A percentile compares a stretch with the other conserved stretches of the same genome.
Conservation (phyloP, 1,139 yeast species). For the Sugiyamaella paludigena region DNA sequence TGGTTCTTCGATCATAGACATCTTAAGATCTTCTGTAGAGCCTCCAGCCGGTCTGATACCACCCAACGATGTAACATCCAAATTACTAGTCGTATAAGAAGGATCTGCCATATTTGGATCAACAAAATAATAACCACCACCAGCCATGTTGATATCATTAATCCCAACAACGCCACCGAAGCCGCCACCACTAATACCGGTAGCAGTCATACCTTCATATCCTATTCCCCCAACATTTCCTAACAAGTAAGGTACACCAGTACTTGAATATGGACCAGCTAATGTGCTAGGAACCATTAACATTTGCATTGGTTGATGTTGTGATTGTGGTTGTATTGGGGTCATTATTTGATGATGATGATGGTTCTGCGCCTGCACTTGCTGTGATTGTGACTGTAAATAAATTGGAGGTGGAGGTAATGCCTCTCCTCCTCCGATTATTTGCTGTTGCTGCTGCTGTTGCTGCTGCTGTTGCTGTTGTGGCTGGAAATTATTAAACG, state of each 20-base stretch:
- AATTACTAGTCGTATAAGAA: no score
- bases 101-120: not conserved
- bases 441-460: constrained; percentile 3
- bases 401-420: constrained; percentile 9
- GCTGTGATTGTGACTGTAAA: constrained; percentile 5
- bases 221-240: no score
- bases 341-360: no score
- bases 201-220: no score
- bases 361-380: no score
- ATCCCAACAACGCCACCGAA: no score
- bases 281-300: not conserved
- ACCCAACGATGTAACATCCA: no score
- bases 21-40: not conserved
- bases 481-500: constrained; percentile 2
- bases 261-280: not conserved
- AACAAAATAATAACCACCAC: constrained; percentile 4
- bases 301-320: not conserved
- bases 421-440: not conserved
- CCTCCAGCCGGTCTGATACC: no score
- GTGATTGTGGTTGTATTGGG: not conserved
- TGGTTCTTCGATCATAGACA: constrained; percentile 17
- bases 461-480: constrained; percentile 14
- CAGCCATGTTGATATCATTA: not conserved
- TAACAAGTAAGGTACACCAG: no score
- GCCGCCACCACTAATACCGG: not conserved